These are phyloP conservation scores for Microsporum audouinii DNA, from an alignment of 2,329 filamentous ascomycete genomes.

Conservation along the genomic window DNA sequence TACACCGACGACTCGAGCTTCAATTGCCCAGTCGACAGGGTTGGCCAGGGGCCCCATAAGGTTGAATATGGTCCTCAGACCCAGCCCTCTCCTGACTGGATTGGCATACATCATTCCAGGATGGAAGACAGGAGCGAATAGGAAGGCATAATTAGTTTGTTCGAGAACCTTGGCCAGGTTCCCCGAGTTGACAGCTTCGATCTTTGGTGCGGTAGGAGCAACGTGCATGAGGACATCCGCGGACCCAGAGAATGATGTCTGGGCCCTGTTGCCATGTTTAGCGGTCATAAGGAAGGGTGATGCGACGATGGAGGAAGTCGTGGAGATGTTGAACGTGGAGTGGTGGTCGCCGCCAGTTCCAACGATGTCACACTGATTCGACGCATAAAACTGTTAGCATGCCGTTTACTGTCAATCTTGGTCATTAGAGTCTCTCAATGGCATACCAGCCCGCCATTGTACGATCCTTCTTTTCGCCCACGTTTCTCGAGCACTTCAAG, in stretches of 20 bases:
- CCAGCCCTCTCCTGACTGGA: conserved; percentile 72
- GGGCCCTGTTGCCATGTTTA: conserved; percentile 93
- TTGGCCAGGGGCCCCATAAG: conserved; percentile 86
- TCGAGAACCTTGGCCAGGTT: conserved; percentile 65
- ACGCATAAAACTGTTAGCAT: conserved; percentile 3
- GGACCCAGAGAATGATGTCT: conserved; percentile 89
- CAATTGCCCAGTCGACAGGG: conserved; percentile 70
- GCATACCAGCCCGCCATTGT: conserved; percentile 71
- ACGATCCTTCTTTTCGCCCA: conserved; percentile 57
- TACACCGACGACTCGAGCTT: conserved; percentile 88
- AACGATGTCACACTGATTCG: conserved; percentile 69
- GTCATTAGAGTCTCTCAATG: not conserved
- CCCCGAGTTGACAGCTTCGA: conserved; percentile 59
- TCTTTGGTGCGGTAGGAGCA: conserved; percentile 57
- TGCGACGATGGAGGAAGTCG: conserved; percentile 83
- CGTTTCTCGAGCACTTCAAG: conserved; percentile 48
- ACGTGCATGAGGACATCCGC: conserved; percentile 79
- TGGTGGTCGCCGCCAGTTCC: conserved; percentile 93
- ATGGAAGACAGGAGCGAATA: conserved; percentile 94
- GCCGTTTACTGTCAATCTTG: not conserved
- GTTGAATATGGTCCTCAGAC: conserved; percentile 96
- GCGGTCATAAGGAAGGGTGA: conserved; percentile 74
- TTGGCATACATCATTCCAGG: conserved; percentile 86
- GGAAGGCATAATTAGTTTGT: conserved; percentile 79
- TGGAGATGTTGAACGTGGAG: conserved; percentile 97